phyloP scores from a whole-genome alignment of 106 monocot genomes.

The Dendrobium catenatum region DNA sequence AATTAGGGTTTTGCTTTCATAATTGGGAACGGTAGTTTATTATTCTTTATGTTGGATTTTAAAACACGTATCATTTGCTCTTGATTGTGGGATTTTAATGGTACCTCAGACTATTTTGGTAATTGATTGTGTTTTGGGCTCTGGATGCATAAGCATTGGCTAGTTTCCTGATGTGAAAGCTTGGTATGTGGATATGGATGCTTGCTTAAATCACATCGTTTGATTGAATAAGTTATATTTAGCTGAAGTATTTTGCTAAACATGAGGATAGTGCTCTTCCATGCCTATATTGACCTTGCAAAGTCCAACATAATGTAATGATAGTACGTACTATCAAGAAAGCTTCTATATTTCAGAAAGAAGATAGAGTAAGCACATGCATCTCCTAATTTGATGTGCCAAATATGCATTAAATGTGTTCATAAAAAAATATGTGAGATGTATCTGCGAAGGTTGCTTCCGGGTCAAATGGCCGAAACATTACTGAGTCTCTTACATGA shows the following conservation, averaged over 20 bases:
- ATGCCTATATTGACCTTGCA: neutral
- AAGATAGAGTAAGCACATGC: neutral
- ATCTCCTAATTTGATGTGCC: neutral
- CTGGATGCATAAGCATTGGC: neutral
- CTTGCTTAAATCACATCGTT: neutral
- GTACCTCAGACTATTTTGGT: no score
- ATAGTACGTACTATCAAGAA: neutral
- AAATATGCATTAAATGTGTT: neutral
- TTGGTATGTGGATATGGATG: neutral
- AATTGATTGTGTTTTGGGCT: neutral
- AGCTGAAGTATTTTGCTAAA: neutral
- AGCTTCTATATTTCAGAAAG: neutral
- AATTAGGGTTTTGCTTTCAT: neutral
- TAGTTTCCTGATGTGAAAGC: neutral
- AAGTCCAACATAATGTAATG: neutral
- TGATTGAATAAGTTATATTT: neutral
- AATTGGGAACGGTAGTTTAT: neutral
- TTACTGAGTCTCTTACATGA: no score
- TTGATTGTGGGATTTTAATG: no score
- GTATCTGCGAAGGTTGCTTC: no score
- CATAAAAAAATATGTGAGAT: no score
- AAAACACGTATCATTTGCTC: neutral
- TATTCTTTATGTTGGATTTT: neutral
- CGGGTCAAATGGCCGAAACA: no score
- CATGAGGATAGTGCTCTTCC: neutral